Evolutionary conservation across 805 yeast genomes (phyloP).

Genomic region (Starmera amethionina): DNA sequence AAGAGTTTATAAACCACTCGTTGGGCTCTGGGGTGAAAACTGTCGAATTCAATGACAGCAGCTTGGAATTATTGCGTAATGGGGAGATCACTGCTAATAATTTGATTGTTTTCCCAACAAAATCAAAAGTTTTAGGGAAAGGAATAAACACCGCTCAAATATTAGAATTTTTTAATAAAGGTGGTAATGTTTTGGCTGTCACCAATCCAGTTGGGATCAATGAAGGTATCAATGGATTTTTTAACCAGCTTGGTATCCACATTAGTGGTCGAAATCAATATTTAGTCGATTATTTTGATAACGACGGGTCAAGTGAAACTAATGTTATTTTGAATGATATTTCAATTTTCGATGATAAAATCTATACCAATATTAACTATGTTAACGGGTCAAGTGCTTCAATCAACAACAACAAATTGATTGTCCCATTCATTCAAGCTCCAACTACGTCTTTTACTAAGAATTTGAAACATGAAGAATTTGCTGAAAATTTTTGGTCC

Average conservation of each 20-base stretch:
- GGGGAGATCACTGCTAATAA: conserved; percentile 43
- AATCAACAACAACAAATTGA: conserved; percentile 54
- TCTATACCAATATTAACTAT: conserved; percentile 3
- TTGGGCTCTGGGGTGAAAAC: conserved; percentile 16
- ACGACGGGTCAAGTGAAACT: conserved; percentile 15
- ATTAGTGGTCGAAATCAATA: conserved; percentile 70
- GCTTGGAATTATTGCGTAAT: conserved; percentile 25
- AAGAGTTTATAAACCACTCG: too few species aligned
- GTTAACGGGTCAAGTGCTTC: conserved; percentile 58
- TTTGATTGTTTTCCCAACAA: conserved; percentile 49
- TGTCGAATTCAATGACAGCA: conserved; percentile 15
- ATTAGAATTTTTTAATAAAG: conserved; percentile 46
- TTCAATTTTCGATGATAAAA: conserved; percentile 15
- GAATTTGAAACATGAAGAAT: conserved; percentile 34
- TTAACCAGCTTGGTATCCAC: conserved; percentile 73
- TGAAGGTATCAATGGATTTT: conserved; percentile 54
- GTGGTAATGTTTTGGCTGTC: conserved; percentile 69
- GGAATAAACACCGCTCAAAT: conserved; percentile 37
- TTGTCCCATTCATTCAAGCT: conserved; percentile 64
- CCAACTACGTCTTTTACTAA: conserved; percentile 54
- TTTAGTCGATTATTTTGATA: conserved; percentile 55
- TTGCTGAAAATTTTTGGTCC: conserved; percentile 55
- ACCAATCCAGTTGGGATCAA: conserved; percentile 42
- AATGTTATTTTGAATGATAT: conserved; percentile 11
- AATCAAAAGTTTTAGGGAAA: conserved; percentile 32